These are phyloP conservation scores for Penicillium soppii DNA, from an alignment of 495 filamentous ascomycete species.

Conservation along the genomic window DNA sequence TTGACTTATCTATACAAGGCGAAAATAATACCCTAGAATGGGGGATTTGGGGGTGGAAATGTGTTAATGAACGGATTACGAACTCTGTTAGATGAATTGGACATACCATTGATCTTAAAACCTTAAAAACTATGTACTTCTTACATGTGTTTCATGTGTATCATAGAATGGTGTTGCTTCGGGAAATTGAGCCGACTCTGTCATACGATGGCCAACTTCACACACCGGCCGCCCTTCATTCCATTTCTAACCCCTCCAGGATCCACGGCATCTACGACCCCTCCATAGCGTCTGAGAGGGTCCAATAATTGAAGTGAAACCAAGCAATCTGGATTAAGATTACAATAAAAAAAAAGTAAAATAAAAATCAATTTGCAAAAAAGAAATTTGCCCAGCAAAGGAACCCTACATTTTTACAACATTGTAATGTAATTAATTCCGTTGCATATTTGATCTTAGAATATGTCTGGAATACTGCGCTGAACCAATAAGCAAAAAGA, in stretches of 20 bases:
- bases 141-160: not conserved
- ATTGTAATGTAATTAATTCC: no score
- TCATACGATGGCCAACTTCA: not conserved
- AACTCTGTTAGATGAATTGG: slow-evolving; percentile 21
- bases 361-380: not conserved
- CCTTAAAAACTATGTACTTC: not conserved
- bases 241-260: slow-evolving; percentile 4
- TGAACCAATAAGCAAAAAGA: not conserved
- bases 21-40: slow-evolving; percentile 16
- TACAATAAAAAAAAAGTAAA: not conserved
- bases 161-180: not conserved
- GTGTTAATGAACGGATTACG: slow-evolving; percentile 19
- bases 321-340: not conserved
- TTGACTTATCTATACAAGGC: slow-evolving; percentile 2
- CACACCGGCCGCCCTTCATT: not conserved
- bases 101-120: slow-evolving; percentile 13
- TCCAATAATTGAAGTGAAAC: slow-evolving; percentile 2
- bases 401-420: not conserved
- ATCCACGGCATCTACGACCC: slow-evolving; percentile 11
- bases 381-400: not conserved
- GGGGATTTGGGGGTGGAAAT: slow-evolving; percentile 8
- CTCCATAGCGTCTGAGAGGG: not conserved
- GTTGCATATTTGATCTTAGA: no score
- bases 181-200: not conserved
- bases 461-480: not conserved